These are phyloP conservation scores for Yamadazyma blattariae DNA, from an alignment of 1,139 yeast species.

Conservation along the genomic window DNA sequence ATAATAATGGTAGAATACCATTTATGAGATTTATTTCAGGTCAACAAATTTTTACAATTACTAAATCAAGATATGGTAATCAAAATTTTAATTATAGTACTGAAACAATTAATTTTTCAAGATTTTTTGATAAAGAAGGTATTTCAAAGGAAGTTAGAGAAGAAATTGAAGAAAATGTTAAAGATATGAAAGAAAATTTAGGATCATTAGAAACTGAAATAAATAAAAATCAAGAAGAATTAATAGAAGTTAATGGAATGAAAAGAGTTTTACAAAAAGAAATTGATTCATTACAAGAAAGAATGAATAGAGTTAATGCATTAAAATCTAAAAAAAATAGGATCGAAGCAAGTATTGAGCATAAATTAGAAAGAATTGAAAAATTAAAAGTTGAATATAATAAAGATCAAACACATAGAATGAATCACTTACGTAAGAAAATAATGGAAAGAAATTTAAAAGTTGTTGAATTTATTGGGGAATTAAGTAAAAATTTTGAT, in stretches of 20 bases:
- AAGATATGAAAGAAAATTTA: slow-evolving; percentile 12
- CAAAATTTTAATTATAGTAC: slow-evolving; percentile 46
- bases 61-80: slow-evolving; percentile 58
- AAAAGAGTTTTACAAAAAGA: background rate
- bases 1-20: slow-evolving; percentile 35
- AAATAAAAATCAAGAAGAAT: background rate
- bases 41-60: slow-evolving; percentile 47
- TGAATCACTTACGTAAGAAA: slow-evolving; percentile 5
- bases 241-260: background rate
- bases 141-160: slow-evolving; percentile 35
- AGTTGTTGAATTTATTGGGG: background rate
- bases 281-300: slow-evolving; percentile 14
- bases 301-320: slow-evolving; percentile 16
- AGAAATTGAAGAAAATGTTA: slow-evolving; percentile 17
- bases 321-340: slow-evolving; percentile 1
- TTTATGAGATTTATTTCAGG: slow-evolving; percentile 63
- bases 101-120: slow-evolving; percentile 28
- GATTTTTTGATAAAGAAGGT: slow-evolving; percentile 30
- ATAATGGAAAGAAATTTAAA: slow-evolving; percentile 1
- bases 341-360: slow-evolving; percentile 1
- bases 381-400: slow-evolving; percentile 5
- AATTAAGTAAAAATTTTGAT: background rate
- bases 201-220: background rate
- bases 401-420: slow-evolving; percentile 7
- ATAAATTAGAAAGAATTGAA: slow-evolving; percentile 10